Evolutionary conservation across 2,329 filamentous ascomycete species (phyloP).

Genomic region (Polytolypa hystricis): DNA sequence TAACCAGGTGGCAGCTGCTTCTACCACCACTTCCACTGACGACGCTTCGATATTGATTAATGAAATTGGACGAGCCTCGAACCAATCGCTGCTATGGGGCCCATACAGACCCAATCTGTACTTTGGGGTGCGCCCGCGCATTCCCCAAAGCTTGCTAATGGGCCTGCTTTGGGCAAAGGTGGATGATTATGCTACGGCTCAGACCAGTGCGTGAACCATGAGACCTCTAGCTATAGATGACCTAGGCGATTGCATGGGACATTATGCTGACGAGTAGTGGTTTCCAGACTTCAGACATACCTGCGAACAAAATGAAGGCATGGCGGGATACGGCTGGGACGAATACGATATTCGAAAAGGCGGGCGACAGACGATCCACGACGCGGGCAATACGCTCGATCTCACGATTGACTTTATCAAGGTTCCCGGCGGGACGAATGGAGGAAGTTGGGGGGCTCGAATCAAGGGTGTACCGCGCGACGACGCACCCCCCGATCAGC

Average conservation of each 20-base stretch:
- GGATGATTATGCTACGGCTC: constrained; percentile 64
- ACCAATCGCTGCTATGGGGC: constrained; percentile 88
- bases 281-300: constrained; percentile 72
- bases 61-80: constrained; percentile 42
- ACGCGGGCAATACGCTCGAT: constrained; percentile 77
- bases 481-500: constrained; percentile 54
- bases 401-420: constrained; percentile 92
- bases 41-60: constrained; percentile 26
- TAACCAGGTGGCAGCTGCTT: constrained; percentile 13
- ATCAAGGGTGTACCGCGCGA: constrained; percentile 70
- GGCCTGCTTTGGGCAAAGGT: constrained; percentile 84
- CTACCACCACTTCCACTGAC: too few species aligned
- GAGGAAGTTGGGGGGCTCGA: constrained; percentile 83
- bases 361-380: constrained; percentile 81
- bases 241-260: neutral
- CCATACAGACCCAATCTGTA: constrained; percentile 91
- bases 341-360: constrained; percentile 85
- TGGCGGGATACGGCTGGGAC: constrained; percentile 95
- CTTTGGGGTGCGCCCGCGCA: constrained; percentile 75
- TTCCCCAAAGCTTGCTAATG: constrained; percentile 69
- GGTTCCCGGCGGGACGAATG: constrained; percentile 70
- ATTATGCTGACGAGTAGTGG: neutral
- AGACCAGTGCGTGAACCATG: constrained; percentile 55
- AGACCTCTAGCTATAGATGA: neutral
- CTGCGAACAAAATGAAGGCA: constrained; percentile 88